phyloP scores from a whole-genome alignment of 768 basidiomycete species.

The Suillus luteus region DNA sequence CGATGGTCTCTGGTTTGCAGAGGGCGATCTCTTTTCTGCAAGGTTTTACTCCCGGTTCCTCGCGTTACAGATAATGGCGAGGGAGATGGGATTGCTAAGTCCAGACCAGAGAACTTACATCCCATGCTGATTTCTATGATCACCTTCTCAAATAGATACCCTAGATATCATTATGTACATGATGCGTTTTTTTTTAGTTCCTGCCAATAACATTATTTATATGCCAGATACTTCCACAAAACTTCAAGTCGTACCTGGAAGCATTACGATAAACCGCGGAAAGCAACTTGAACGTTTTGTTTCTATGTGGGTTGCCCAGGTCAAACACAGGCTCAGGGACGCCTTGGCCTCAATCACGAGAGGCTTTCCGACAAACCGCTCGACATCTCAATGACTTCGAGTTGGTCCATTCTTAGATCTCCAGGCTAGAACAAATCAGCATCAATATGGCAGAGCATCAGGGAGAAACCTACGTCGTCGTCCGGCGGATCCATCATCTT shows the following conservation, averaged over 20 bases:
- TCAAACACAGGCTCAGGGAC: neutral
- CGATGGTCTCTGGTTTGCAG: constrained; percentile 11
- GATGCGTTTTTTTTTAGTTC: neutral
- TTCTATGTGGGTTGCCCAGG: neutral
- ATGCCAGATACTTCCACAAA: neutral
- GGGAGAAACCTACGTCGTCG: neutral
- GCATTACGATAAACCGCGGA: neutral
- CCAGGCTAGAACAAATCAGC: neutral
- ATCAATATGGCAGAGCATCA: neutral
- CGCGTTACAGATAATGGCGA: neutral
- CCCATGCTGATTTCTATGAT: neutral
- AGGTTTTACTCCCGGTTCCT: neutral
- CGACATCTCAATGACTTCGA: neutral
- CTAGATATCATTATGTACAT: neutral
- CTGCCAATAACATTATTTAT: neutral
- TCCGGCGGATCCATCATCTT: neutral
- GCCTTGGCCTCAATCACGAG: neutral
- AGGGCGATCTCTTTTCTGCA: constrained; percentile 12
- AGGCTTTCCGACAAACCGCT: neutral
- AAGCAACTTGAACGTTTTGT: too few species aligned
- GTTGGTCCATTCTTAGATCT: neutral
- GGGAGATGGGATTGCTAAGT: neutral
- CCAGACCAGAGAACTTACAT: neutral
- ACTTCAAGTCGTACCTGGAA: neutral
- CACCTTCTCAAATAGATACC: neutral